phyloP scores from a whole-genome alignment of 345 rosid genomes.

The Hibiscus syriacus region DNA sequence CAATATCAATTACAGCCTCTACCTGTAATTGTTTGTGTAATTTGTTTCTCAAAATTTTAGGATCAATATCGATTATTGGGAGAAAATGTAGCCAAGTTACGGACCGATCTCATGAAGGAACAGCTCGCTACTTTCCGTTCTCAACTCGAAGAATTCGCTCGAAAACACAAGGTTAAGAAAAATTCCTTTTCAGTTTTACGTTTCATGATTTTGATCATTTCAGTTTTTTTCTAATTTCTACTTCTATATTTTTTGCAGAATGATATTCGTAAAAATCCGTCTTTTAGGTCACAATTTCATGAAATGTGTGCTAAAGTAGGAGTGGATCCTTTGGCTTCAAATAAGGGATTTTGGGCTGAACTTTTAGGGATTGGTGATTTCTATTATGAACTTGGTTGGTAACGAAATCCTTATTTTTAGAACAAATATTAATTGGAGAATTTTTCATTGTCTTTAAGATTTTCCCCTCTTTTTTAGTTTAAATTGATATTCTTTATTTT shows the following conservation, averaged over 20 bases:
- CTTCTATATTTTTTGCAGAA: conserved; percentile 34
- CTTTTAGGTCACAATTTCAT: conserved; percentile 74
- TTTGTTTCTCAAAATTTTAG: conserved; percentile 15
- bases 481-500: background rate
- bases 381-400: conserved; percentile 86
- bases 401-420: background rate
- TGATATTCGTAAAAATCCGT: conserved; percentile 65
- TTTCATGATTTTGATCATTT: background rate
- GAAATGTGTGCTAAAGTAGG: conserved; percentile 93
- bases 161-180: conserved; percentile 67
- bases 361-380: conserved; percentile 91
- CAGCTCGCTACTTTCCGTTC: conserved; percentile 78
- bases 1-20: background rate
- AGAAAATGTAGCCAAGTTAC: conserved; percentile 82
- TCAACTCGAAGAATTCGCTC: conserved; percentile 86
- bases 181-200: background rate
- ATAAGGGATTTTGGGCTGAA: conserved; percentile 97
- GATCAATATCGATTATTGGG: conserved; percentile 77
- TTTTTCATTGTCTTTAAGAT: background rate
- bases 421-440: background rate
- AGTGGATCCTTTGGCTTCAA: conserved; percentile 91
- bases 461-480: background rate
- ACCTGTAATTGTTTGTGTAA: background rate
- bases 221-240: background rate
- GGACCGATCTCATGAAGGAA: conserved; percentile 90